phyloP scores from a whole-genome alignment of 495 filamentous ascomycete genomes.

The Oidiodendron maius region DNA sequence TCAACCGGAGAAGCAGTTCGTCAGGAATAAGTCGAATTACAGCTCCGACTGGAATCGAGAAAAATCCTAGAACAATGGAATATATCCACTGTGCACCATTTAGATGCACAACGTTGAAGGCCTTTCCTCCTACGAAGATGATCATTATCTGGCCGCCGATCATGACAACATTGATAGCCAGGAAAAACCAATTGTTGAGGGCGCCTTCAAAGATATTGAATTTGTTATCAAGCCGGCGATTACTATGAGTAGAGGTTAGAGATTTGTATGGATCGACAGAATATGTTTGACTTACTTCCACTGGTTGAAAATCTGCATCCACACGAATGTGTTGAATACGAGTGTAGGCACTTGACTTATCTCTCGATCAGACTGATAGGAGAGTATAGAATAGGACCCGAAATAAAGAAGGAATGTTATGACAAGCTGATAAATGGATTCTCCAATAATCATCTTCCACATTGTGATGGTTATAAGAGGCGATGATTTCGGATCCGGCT shows the following conservation, averaged over 20 bases:
- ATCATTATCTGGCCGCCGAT: conserved; percentile 76
- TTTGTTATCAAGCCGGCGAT: conserved; percentile 80
- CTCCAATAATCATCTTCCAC: conserved; percentile 95
- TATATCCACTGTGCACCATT: conserved; percentile 68
- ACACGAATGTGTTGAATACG: conserved; percentile 92
- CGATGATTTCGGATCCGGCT: conserved; percentile 74
- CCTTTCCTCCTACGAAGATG: conserved; percentile 65
- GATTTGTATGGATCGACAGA: conserved; percentile 11
- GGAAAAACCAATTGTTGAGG: conserved; percentile 71
- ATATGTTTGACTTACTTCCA: conserved; percentile 62
- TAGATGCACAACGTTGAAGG: conserved; percentile 67
- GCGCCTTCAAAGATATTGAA: conserved; percentile 88
- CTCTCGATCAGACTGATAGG: conserved; percentile 36
- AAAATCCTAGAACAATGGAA: conserved; percentile 62
- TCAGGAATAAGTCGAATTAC: conserved; percentile 65
- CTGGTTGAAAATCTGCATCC: conserved; percentile 96
- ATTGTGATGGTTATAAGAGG: conserved; percentile 77
- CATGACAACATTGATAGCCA: conserved; percentile 77
- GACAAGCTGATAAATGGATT: conserved; percentile 74
- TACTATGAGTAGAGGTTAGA: conserved; percentile 43
- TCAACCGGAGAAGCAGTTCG: conserved; percentile 55
- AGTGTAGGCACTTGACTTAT: conserved; percentile 57
- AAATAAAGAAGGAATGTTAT: conserved; percentile 79
- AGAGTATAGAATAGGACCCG: conserved; percentile 54
- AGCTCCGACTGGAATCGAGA: conserved; percentile 71